phyloP scores from a whole-genome alignment of 2,329 filamentous ascomycete genomes.

The Botrytis fragariae region DNA sequence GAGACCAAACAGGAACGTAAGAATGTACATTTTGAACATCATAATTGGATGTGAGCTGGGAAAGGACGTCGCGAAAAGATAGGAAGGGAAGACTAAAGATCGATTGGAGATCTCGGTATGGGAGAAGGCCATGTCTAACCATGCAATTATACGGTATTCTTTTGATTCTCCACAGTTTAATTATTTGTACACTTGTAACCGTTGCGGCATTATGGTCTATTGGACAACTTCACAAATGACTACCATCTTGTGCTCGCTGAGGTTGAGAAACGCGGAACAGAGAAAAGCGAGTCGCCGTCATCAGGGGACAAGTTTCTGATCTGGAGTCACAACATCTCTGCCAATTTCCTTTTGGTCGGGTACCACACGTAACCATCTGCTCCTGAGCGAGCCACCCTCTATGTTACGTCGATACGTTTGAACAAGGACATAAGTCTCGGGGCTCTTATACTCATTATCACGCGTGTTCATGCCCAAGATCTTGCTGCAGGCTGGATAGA shows the following conservation, averaged over 20 bases:
- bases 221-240: too few species aligned
- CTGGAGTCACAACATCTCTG: neutral
- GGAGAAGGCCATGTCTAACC: neutral
- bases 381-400: neutral
- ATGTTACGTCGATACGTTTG: neutral
- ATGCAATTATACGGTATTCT: rapidly evolving
- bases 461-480: neutral
- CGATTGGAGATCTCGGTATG: neutral
- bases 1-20: neutral
- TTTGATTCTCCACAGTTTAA: neutral
- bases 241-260: neutral
- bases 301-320: neutral
- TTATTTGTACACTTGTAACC: neutral
- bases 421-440: neutral
- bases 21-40: neutral
- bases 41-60: neutral
- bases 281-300: neutral
- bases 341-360: neutral
- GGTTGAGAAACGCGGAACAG: neutral
- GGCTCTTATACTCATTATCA: neutral
- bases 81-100: neutral
- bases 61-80: neutral
- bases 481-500: neutral
- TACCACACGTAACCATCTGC: neutral
- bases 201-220: neutral